Evolutionary conservation across 2,329 filamentous ascomycete species (phyloP), one percentile per base, ranked within the genome.

Genomic region (Penicillium sp.): DNA sequence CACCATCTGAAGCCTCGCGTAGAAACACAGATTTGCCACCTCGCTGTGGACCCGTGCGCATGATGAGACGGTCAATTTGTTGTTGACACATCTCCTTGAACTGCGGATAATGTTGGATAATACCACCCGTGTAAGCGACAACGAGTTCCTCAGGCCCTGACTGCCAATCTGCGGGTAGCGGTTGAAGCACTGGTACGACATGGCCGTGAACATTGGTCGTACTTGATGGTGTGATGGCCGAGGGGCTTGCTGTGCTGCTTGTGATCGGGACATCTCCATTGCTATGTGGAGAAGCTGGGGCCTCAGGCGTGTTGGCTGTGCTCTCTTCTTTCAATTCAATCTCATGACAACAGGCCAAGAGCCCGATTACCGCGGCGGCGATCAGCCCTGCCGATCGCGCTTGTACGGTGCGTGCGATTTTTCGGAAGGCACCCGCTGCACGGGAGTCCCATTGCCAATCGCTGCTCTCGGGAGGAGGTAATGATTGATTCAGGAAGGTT

Each of bases 61-160:
- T 72, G 18, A 78, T 72, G 11, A 79, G 64, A 4, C 70, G 67
- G 51, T 88, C 82, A 43, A 90, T 75, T 61, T 86, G 86, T 11
- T 69, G 60, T 65, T 90, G 85, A 54, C 84, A 88, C 58, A 85
- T 84, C 39, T 73, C 69, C 37, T 87, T 73, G 66, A 88, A 90
- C 57, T 86, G 78, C 41, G 87, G 86, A 59, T 89, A 89, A 59
- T 87, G 82, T n/a, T 83, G 80, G 50, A 90, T 90, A 60, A 86
- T 89, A 5, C 86, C 85, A 29, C 87, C 87, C 0, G 87, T 89
- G 62, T 88, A 90, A 1, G 86, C 87, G 24, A 90, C 84, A 1
- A 88, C 82, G 28, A 91, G 66, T 57, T 88, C 83, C 51, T 81
- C 76, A 1, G 70, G 66, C 6, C 69, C 70, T 4, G 69, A 71